These are phyloP conservation scores for Stereum hirsutum DNA, from an alignment of 1,284 basidiomycete genomes.

Conservation along the genomic window DNA sequence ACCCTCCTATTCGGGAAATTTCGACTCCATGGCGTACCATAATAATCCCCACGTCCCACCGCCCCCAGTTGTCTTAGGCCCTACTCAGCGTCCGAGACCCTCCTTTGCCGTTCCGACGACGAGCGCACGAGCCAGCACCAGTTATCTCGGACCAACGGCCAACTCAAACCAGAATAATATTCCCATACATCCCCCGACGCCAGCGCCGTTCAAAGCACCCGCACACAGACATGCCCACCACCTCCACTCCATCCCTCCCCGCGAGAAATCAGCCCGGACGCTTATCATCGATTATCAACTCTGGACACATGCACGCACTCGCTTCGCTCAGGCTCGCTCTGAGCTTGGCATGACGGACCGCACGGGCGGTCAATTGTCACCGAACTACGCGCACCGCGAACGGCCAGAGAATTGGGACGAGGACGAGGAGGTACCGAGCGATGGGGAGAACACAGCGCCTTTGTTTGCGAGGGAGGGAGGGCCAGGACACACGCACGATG, in stretches of 20 bases:
- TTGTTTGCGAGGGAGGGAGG: conserved; percentile 45
- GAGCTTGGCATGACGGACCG: conserved; percentile 76
- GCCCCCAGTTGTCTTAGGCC: not conserved
- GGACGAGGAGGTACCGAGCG: conserved; percentile 54
- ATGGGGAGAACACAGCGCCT: conserved; percentile 47
- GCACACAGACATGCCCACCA: conserved; percentile 69
- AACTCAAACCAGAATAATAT: not conserved
- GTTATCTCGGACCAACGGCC: not conserved
- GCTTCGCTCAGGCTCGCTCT: conserved; percentile 70
- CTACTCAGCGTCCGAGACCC: not conserved
- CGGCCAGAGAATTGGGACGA: conserved; percentile 69
- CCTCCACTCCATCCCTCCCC: conserved; percentile 65
- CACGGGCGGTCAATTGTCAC: conserved; percentile 51
- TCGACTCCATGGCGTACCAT: not conserved
- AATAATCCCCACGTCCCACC: not conserved
- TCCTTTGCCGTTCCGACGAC: not conserved
- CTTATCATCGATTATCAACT: conserved; percentile 78
- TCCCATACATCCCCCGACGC: not conserved
- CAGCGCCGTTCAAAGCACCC: conserved; percentile 38
- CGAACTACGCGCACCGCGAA: conserved; percentile 47
- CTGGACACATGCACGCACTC: conserved; percentile 74
- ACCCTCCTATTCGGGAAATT: too few relatives aligned
- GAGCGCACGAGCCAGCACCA: not conserved
- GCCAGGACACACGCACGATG: conserved; percentile 38
- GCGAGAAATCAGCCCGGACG: conserved; percentile 72